These are phyloP conservation scores for Auriscalpium microsporum DNA, from an alignment of 768 basidiomycete genomes.

Conservation along the genomic window DNA sequence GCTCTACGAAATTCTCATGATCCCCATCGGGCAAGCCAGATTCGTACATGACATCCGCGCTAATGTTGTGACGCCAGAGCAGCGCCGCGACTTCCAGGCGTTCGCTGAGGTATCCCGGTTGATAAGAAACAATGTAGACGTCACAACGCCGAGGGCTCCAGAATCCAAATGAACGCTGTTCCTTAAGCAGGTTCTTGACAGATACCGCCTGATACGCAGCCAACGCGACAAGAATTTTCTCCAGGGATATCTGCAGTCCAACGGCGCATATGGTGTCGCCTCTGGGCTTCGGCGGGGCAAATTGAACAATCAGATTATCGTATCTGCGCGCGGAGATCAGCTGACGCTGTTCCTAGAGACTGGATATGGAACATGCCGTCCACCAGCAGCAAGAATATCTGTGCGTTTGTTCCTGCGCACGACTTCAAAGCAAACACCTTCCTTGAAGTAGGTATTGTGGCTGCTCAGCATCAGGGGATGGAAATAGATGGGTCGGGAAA, in stretches of 20 bases:
- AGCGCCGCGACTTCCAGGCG: conserved; percentile 69
- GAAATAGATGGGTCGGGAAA: conserved; percentile 54
- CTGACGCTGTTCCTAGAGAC: not conserved
- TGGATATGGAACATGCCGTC: conserved; percentile 41
- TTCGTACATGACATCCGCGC: conserved; percentile 85
- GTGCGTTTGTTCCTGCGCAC: conserved; percentile 54
- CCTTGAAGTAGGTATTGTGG: conserved; percentile 57
- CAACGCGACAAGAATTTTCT: conserved; percentile 64
- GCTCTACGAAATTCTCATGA: conserved; percentile 56
- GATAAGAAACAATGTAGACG: conserved; percentile 76
- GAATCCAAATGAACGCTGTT: conserved; percentile 75
- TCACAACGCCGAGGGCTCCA: conserved; percentile 89
- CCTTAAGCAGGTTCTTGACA: conserved; percentile 63
- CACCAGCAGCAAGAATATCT: conserved; percentile 75
- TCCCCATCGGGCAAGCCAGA: conserved; percentile 53
- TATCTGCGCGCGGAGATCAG: conserved; percentile 39
- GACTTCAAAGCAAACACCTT: conserved; percentile 71
- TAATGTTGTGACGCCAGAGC: conserved; percentile 76
- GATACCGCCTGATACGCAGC: conserved; percentile 61
- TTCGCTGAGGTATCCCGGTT: conserved; percentile 66
- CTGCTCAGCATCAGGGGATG: conserved; percentile 67
- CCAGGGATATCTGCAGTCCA: conserved; percentile 68
- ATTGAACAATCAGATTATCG: conserved; percentile 57
- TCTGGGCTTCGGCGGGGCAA: conserved; percentile 47
- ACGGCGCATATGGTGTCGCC: conserved; percentile 54